A percentile compares a stretch with the other conserved stretches of the same genome.
These are phyloP conservation scores for Rhodotorula sp. DNA, from an alignment of 1,284 basidiomycete genomes.

Conservation along the genomic window DNA sequence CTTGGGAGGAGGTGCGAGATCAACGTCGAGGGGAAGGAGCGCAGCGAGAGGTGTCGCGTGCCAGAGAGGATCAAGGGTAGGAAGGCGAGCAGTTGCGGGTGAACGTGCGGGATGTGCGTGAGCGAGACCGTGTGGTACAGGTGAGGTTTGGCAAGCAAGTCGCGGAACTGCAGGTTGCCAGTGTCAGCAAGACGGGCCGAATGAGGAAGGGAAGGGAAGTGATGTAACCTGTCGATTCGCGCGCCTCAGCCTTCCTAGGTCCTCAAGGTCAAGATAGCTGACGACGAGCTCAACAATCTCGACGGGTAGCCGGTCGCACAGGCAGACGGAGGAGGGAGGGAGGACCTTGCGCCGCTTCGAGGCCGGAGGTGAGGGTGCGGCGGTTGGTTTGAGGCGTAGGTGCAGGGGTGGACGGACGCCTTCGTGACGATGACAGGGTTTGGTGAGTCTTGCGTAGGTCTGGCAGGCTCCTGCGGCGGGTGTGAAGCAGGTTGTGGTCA, in stretches of 20 bases:
- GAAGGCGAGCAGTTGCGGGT: background rate
- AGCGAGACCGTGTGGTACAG: slow-evolving; percentile 3
- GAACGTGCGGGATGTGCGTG: background rate
- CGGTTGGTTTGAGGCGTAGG: background rate
- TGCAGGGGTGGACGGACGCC: background rate
- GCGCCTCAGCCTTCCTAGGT: background rate
- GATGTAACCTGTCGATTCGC: background rate
- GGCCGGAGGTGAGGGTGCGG: background rate
- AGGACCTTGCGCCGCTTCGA: background rate
- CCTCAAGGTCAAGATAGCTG: background rate
- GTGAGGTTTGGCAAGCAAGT: background rate
- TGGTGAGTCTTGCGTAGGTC: background rate
- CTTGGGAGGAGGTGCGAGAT: background rate
- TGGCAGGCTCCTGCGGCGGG: too few species aligned
- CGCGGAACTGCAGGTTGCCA: slow-evolving; percentile 1
- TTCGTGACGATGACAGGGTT: too few species aligned
- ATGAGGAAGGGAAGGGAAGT: background rate
- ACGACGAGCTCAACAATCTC: slow-evolving; percentile 1
- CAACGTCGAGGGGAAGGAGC: background rate
- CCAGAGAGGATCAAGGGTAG: background rate
- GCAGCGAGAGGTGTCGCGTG: background rate
- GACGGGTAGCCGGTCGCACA: background rate
- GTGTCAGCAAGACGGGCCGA: too few species aligned
- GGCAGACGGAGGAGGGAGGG: background rate
- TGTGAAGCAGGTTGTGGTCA: too few species aligned